A percentile compares a stretch with the other conserved stretches of the same genome.
phyloP scores from a whole-genome alignment of 164 flowering plant genomes.

The Umbilicus rupestris region DNA sequence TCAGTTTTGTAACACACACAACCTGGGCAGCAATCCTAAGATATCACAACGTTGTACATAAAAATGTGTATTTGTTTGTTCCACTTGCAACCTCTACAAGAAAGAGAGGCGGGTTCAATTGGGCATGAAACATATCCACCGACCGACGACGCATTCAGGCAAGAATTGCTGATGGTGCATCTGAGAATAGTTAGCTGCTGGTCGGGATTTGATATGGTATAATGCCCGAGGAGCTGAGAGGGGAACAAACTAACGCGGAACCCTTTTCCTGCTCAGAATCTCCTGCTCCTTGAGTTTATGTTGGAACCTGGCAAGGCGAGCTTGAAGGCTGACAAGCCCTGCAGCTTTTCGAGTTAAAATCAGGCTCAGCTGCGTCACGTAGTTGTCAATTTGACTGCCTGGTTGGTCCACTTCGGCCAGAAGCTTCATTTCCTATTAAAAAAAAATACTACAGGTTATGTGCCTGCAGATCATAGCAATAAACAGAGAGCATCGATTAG shows the following conservation, averaged over 20 bases:
- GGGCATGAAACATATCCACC: too few species aligned
- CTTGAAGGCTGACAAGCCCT: slow-evolving; percentile 86
- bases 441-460: too few species aligned
- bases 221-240: slow-evolving; percentile 2
- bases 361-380: slow-evolving; percentile 79
- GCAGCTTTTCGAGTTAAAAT: slow-evolving; percentile 96
- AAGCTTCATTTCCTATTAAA: slow-evolving; percentile 84
- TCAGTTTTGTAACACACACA: too few species aligned
- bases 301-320: slow-evolving; percentile 93
- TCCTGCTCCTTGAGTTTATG: slow-evolving; percentile 93
- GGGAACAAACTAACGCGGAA: slow-evolving; percentile 34
- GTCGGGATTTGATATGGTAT: neutral
- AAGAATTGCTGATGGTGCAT: neutral
- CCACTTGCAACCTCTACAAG: too few species aligned
- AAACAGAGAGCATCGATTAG: neutral
- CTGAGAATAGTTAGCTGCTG: neutral
- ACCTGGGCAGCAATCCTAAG: too few species aligned
- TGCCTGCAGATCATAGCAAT: neutral
- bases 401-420: slow-evolving; percentile 96
- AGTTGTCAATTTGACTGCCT: slow-evolving; percentile 87
- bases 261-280: slow-evolving; percentile 83
- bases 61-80: too few species aligned
- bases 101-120: too few species aligned
- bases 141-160: too few species aligned
- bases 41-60: too few species aligned